These are phyloP conservation scores for Rhododendron mucronatum DNA, from an alignment of 148 eudicot genomes.

Conservation along the genomic window DNA sequence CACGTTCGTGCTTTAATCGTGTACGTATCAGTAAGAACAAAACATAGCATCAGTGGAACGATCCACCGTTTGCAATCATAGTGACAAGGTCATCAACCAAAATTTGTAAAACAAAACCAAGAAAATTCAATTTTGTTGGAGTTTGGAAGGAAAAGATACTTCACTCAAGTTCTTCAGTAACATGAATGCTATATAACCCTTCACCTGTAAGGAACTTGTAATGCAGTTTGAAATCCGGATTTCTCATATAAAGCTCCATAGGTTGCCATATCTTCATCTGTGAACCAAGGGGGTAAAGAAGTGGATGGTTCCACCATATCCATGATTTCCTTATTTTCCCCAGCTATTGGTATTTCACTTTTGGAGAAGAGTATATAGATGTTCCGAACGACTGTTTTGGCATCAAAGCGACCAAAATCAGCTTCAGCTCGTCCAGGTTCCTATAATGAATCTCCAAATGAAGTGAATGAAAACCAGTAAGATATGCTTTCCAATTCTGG, in stretches of 20 bases:
- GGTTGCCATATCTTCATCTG: conserved; percentile 33
- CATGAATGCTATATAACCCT: background rate
- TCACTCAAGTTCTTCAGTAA: background rate
- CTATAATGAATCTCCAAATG: conserved; percentile 9
- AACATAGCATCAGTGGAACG: background rate
- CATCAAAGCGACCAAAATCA: conserved; percentile 34
- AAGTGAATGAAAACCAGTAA: background rate
- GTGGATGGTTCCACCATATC: conserved; percentile 30
- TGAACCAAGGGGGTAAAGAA: conserved; percentile 37
- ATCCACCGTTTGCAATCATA: background rate
- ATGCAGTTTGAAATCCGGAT: conserved; percentile 36
- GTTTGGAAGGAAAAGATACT: background rate
- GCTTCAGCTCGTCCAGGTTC: conserved; percentile 41
- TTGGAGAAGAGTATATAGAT: conserved; percentile 35
- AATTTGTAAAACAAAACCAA: background rate
- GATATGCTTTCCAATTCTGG: background rate
- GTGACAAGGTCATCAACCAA: background rate
- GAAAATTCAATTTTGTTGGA: background rate
- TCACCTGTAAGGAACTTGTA: conserved; percentile 43
- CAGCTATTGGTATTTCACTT: conserved; percentile 33
- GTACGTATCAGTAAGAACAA: background rate
- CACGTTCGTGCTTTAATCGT: background rate
- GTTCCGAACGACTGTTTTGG: conserved; percentile 33
- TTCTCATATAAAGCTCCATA: conserved; percentile 37
- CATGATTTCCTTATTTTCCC: conserved; percentile 34